Base-by-base conservation (phyloP, 1,284 basidiomycete genomes). In the Heterobasidion irregulare region DNA sequence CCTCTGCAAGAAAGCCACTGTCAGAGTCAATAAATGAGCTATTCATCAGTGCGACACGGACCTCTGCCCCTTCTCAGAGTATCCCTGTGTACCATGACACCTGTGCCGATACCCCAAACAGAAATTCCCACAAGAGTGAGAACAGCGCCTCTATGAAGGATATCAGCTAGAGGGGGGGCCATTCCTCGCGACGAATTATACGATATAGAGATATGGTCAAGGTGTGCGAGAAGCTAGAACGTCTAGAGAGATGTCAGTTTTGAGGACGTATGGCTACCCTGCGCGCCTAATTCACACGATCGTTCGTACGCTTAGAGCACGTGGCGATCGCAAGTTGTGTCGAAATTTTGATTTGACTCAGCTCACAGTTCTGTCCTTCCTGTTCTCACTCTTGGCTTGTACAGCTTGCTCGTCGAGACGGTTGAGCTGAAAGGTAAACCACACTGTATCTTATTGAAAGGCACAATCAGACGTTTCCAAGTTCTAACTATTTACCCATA, bases 11-110 rank as follows among this genome's bases (percentile, higher is more conserved):
- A 6, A n/a, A 44, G 6, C 0, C 19, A 19, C n/a, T 6, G 2
- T 16, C 36, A n/a, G 9, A 35, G 4, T 8, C 12, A 7, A 13
- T 7, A 47, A 18, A 47, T 13, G 6, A 10, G 46, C 13, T 12
- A 32, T 16, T 18, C 18, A 13, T 15, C 2, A 47, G 46, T 47
- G n/a, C n/a, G 38, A 41, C 38, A 41, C n/a, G 45, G 47, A 59
- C 59, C 59, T 60, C 59, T 60, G 53, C 59, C 59, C 48, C 55
- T 44, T 16, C 56, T 53, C 32, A 61, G 12, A 2, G 59, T 61
- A 34, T 61, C 56, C 10, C 56, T 53, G 38, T 60, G 54, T 16
- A 61, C 56, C 10, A 58, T n/a, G 16, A 58, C 33, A 13, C 59
- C 59, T 0, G 59, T 54, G 7, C 52, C 50, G 2, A 60, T 52